Conservation (phyloP, 345 rosid genomes). For the Eucalyptus virginea region DNA sequence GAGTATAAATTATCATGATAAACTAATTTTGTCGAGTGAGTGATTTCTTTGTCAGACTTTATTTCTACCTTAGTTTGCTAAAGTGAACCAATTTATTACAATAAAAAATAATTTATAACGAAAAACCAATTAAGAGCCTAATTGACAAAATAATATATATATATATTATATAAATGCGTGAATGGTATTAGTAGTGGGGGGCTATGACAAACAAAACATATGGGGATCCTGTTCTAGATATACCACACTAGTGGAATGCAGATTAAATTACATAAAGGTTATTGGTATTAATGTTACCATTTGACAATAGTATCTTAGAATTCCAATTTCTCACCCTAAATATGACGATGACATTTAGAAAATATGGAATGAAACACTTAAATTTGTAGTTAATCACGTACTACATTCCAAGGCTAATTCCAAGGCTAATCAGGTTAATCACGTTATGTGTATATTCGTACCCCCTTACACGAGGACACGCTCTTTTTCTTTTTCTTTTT, state of each 20-base stretch:
- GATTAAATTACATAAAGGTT: not conserved
- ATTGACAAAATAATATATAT: not conserved
- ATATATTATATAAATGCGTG: not conserved
- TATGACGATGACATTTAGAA: not conserved
- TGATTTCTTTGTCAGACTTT: not conserved
- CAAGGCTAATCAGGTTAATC: not conserved
- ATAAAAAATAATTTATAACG: not conserved
- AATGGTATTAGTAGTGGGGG: not conserved
- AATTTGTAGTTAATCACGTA: not conserved
- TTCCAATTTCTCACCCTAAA: not conserved
- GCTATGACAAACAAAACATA: not conserved
- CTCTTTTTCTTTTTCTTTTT: too few species aligned
- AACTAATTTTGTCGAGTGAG: not conserved
- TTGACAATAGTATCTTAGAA: not conserved
- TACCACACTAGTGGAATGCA: not conserved
- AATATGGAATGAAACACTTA: not conserved
- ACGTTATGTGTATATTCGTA: too few species aligned
- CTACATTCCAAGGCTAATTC: not conserved
- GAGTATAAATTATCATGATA: not conserved
- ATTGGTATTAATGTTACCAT: not conserved
- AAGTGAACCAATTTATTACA: not conserved
- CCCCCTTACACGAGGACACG: too few species aligned
- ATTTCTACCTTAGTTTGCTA: not conserved
- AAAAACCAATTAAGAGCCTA: not conserved
- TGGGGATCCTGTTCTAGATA: not conserved